phyloP scores from a whole-genome alignment of 1,284 basidiomycete genomes.

The Stygiomarasmius scandens region DNA sequence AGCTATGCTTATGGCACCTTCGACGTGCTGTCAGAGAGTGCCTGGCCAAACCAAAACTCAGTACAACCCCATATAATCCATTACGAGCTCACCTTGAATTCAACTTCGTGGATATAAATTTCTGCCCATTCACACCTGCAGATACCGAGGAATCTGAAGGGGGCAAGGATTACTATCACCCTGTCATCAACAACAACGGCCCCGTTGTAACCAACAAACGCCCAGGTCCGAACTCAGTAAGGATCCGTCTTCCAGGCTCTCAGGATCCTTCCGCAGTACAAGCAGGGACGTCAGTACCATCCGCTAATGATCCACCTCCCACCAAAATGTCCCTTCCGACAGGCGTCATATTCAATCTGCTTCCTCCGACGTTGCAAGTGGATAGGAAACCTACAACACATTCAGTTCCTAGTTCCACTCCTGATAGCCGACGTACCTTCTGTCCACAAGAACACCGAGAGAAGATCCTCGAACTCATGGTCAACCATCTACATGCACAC shows the following conservation, averaged over 20 bases:
- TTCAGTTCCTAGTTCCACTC: background rate
- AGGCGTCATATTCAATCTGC: no score
- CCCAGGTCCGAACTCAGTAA: background rate
- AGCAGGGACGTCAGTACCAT: background rate
- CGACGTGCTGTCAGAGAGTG: slow-evolving; percentile 22
- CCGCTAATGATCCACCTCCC: no score
- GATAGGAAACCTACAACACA: no score
- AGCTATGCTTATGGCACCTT: slow-evolving; percentile 33
- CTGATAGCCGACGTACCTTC: slow-evolving; percentile 9
- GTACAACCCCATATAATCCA: slow-evolving; percentile 28
- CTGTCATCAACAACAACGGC: no score
- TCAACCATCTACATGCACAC: slow-evolving; percentile 30
- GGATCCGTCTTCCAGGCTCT: background rate
- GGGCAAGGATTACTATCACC: no score
- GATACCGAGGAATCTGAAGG: no score
- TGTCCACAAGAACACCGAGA: slow-evolving; percentile 11
- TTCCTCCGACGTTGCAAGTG: no score
- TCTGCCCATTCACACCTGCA: no score
- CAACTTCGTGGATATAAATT: background rate
- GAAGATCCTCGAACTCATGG: slow-evolving; percentile 25
- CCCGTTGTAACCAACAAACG: no score
- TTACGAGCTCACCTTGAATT: background rate
- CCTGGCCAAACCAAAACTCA: slow-evolving; percentile 24
- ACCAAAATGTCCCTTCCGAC: no score
- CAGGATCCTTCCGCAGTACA: no score